Base-by-base conservation (phyloP, 208 protist genomes). In the Trypanosoma vivax region DNA sequence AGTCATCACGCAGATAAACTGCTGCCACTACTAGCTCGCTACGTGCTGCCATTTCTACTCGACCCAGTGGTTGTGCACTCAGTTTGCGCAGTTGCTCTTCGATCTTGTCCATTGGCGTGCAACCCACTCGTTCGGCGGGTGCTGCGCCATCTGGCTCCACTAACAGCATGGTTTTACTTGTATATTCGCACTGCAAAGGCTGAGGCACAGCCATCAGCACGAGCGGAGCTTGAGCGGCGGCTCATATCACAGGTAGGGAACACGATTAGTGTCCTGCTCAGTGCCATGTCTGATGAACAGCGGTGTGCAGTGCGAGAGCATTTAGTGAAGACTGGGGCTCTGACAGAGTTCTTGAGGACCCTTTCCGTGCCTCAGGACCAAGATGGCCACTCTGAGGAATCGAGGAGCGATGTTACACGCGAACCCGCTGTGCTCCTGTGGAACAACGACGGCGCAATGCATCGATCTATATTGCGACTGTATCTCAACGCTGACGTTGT, bases 401-500 rank as follows among this genome's bases (percentile, higher is more conserved):
- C 29, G 62, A 45, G 4, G 19, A 4, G 18, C 18, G 19, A 21
- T 10, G 40, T 9, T 43, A 37, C 29, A 21, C 6, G 19, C 1
- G 34, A 27, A 14, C 42, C 62, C 43, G 45, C 60, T 41, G 24
- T 58, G 16, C 37, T 23, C 2, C 50, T 89, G 29, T 92, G 85
- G 85, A 57, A 55, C 10, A 25, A 50, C 0, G 70, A 78, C 19
- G 80, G 79, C 2, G 73, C 73, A 10, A 46, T 83, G 7, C 79
- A 73, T 18, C 85, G 80, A 10, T 83, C 85, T 1, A 39, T 92
- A 25, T 53, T 92, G 27, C 81, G 82, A 0, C 66, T 90, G 1
- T 90, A 82, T 59, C 41, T 92, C 23, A 82, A 70, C 35, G 71
- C 79, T 0, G 73, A 92, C 51, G 37, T 82, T 16, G 39, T 83